A percentile compares a stretch with the other conserved stretches of the same genome.
These are phyloP conservation scores for Monilinia fructigena DNA, from an alignment of 2,329 filamentous ascomycete species.

Conservation along the genomic window DNA sequence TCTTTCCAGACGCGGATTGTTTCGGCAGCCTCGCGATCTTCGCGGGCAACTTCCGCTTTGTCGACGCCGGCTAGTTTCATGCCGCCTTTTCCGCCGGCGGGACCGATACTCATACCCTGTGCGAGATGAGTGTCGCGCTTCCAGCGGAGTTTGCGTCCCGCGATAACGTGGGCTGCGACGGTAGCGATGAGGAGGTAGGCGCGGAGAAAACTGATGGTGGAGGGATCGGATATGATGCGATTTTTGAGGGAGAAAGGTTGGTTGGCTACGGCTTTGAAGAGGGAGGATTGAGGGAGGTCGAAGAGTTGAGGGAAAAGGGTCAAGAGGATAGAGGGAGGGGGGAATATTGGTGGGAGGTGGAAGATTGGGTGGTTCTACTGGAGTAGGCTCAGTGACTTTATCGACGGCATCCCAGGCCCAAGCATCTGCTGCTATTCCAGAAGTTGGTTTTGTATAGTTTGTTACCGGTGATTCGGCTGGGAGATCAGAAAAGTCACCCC, in stretches of 20 bases:
- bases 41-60: constrained; percentile 75
- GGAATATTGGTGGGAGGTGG: constrained; percentile 68
- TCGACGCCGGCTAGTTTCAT: constrained; percentile 92
- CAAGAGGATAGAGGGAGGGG: constrained; percentile 80
- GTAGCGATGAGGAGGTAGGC: constrained; percentile 62
- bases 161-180: constrained; percentile 76
- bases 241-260: constrained; percentile 59
- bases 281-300: constrained; percentile 58
- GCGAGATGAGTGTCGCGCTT: constrained; percentile 82
- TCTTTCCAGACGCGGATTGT: constrained; percentile 72
- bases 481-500: constrained; percentile 53
- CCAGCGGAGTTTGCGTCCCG: constrained; percentile 84
- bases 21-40: constrained; percentile 82
- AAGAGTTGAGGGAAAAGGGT: constrained; percentile 73
- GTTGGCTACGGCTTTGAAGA: constrained; percentile 64
- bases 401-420: constrained; percentile 40
- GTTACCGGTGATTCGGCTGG: constrained; percentile 34
- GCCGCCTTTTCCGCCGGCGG: constrained; percentile 70
- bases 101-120: constrained; percentile 83
- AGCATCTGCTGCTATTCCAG: constrained; percentile 29
- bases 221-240: constrained; percentile 61
- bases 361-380: constrained; percentile 10
- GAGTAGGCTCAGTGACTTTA: constrained; percentile 25
- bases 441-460: constrained; percentile 25
- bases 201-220: constrained; percentile 61